Base-by-base conservation (phyloP, 2,329 filamentous ascomycete genomes). In the Geosmithia putterillii region DNA sequence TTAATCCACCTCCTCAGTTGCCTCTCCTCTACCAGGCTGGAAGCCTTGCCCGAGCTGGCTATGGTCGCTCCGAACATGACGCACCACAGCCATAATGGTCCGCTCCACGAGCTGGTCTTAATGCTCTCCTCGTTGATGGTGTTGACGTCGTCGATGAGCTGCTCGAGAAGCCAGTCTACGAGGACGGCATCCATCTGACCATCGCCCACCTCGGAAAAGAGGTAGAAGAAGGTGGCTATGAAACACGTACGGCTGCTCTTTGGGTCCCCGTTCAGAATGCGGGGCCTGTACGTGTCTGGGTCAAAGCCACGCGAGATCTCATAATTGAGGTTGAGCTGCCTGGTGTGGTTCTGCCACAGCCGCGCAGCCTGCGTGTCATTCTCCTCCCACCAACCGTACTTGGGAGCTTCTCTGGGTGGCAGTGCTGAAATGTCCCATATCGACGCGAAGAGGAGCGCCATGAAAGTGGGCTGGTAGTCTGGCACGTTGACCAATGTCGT, bases 181-280 rank as follows among this genome's bases (percentile, higher is more conserved):
- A 69, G 57, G 44, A 66, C 64, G 21, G 62, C 60, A 46, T 67
- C 64, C 35, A 69, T 58, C 25, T 57, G 54, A 34, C 55, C 59
- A 43, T 65, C 58, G 35, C 64, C 64, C 45, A 69, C 52, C 46
- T 68, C 65, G 40, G 66, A 61, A 54, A 65, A 63, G 37, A 69
- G 59, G 51, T 69, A 69, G 52, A 69, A 65, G 51, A 68, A 68
- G 28, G 64, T 67, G 36, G 65, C 63, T 43, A 69, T 65, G 52
- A 67, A 69, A 43, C 63, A 64, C 34, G 62, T 65, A 40, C 66
- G 59, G 48, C 65, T 69, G 43, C 59, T 62, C 42, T 54, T 59
- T 17, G 57, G 54, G 45, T 62, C 59, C 19, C 55, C 52, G 36
- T 62, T 61, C 22, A 62, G 46, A 41, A 62, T 61, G 19, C 52